Percentiles rank a stretch among this genome's conserved stretches.
phyloP scores from a whole-genome alignment of 1,284 basidiomycete genomes.

The Papiliotrema flavescens region DNA sequence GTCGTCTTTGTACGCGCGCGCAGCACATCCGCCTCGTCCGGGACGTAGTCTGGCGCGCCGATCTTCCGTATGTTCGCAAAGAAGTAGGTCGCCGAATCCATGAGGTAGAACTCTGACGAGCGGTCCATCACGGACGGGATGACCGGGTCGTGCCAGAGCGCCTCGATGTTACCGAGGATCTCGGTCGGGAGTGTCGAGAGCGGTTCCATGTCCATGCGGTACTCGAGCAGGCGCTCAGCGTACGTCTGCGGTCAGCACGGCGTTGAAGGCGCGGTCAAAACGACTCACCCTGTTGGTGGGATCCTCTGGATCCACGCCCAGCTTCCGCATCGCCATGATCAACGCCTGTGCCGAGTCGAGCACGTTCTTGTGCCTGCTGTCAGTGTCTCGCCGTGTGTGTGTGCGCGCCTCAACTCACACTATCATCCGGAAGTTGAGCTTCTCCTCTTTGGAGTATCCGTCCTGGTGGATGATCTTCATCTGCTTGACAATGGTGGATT shows the following conservation, averaged over 20 bases:
- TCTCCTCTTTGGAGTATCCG: constrained; percentile 79
- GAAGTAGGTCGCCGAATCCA: constrained; percentile 94
- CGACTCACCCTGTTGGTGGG: constrained; percentile 65
- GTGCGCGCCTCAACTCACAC: constrained; percentile 50
- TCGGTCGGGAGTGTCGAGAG: constrained; percentile 47
- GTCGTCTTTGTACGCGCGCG: constrained; percentile 86
- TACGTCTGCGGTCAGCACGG: constrained; percentile 34
- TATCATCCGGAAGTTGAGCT: constrained; percentile 71
- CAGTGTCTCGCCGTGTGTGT: neutral
- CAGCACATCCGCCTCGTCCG: constrained; percentile 84
- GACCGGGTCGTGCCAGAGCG: constrained; percentile 87
- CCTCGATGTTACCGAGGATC: constrained; percentile 71
- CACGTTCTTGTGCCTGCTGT: constrained; percentile 57
- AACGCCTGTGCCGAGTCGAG: constrained; percentile 87
- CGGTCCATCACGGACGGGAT: constrained; percentile 83
- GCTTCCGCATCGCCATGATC: constrained; percentile 83
- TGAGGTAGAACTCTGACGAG: constrained; percentile 85
- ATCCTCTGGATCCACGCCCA: constrained; percentile 76
- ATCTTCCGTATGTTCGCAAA: constrained; percentile 82
- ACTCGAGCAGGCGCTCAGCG: constrained; percentile 53
- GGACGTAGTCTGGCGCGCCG: constrained; percentile 72
- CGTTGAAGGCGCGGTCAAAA: neutral
- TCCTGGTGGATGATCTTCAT: constrained; percentile 99
- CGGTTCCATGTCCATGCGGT: constrained; percentile 51
- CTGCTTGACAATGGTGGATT: constrained; percentile 95